These are phyloP conservation scores for Metschnikowia cerradonensis DNA, from an alignment of 805 yeast genomes.

Conservation along the genomic window DNA sequence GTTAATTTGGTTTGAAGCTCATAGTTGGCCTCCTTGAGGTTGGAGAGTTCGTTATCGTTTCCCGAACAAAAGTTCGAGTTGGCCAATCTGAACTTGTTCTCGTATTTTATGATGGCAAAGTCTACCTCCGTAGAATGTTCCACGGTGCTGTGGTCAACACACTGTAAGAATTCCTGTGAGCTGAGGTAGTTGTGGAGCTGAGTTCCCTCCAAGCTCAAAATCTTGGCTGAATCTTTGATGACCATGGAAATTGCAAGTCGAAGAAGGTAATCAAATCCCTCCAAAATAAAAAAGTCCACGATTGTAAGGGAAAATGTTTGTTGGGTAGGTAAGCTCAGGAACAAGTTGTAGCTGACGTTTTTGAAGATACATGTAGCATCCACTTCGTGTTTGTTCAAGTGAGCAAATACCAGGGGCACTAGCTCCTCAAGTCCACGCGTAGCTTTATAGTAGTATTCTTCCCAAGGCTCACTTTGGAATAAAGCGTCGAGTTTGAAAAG, in stretches of 20 bases:
- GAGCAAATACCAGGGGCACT: conserved; percentile 24
- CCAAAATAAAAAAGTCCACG: conserved; percentile 36
- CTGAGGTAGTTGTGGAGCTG: conserved; percentile 13
- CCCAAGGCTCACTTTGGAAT: conserved; percentile 20
- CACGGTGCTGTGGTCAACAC: conserved; percentile 3
- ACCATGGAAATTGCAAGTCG: conserved; percentile 27
- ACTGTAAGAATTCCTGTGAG: conserved; percentile 2
- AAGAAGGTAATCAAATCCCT: conserved; percentile 36
- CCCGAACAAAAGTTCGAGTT: conserved; percentile 36
- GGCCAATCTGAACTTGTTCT: conserved; percentile 23
- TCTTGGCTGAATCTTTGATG: conserved; percentile 11
- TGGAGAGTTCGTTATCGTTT: conserved; percentile 35
- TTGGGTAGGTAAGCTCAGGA: conserved; percentile 8
- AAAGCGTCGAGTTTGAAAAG: conserved; percentile 32
- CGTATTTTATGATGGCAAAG: conserved; percentile 14
- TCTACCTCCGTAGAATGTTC: conserved; percentile 5
- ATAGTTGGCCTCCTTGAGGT: conserved; percentile 35
- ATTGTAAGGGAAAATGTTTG: conserved; percentile 10
- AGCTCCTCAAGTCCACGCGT: conserved; percentile 35
- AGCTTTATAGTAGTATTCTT: conserved; percentile 34
- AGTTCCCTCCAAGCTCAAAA: conserved; percentile 23
- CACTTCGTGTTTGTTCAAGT: conserved; percentile 36
- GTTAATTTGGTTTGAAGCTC: conserved; percentile 26
- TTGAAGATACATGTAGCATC: conserved; percentile 22
- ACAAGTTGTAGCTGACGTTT: conserved; percentile 19